Conservation (phyloP, 2,329 filamentous ascomycete genomes). For the Cytospora piceae region DNA sequence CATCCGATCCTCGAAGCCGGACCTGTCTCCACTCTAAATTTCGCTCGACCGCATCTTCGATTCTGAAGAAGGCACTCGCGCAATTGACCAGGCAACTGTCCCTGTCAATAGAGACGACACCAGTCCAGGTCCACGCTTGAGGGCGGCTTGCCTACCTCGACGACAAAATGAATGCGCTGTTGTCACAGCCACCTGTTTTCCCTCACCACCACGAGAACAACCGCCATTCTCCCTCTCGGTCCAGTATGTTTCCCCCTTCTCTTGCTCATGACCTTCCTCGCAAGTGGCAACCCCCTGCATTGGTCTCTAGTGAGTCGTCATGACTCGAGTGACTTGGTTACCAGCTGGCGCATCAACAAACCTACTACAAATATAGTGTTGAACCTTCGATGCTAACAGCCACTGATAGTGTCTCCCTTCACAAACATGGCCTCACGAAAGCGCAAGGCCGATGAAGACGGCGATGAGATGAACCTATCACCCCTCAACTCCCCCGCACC, state of each 20-base stretch:
- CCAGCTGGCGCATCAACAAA: background rate
- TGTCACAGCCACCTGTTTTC: conserved; percentile 63
- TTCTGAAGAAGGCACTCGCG: background rate
- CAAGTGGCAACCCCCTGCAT: background rate
- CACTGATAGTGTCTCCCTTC: conserved; percentile 51
- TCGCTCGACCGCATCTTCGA: conserved; percentile 16
- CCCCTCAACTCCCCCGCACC: conserved; percentile 81
- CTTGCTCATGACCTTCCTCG: conserved; percentile 2
- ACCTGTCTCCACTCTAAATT: conserved; percentile 14
- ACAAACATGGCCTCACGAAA: conserved; percentile 65
- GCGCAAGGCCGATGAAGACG: conserved; percentile 84
- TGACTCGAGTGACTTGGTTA: conserved; percentile 17
- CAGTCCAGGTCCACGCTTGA: background rate
- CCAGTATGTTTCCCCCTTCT: conserved; percentile 49
- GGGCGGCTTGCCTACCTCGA: conserved; percentile 22
- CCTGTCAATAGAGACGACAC: background rate
- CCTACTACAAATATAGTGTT: background rate
- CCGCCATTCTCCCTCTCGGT: conserved; percentile 58
- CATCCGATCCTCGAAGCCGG: conserved; percentile 17
- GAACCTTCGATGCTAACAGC: conserved; percentile 23
- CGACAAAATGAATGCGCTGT: conserved; percentile 62
- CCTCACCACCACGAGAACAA: conserved; percentile 61
- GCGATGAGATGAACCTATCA: conserved; percentile 90
- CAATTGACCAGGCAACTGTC: conserved; percentile 9
- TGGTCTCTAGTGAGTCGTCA: conserved; percentile 1